These are phyloP conservation scores for Hsuehochloa calcarea DNA, from an alignment of 176 grass and related monocot genomes.

Conservation along the genomic window DNA sequence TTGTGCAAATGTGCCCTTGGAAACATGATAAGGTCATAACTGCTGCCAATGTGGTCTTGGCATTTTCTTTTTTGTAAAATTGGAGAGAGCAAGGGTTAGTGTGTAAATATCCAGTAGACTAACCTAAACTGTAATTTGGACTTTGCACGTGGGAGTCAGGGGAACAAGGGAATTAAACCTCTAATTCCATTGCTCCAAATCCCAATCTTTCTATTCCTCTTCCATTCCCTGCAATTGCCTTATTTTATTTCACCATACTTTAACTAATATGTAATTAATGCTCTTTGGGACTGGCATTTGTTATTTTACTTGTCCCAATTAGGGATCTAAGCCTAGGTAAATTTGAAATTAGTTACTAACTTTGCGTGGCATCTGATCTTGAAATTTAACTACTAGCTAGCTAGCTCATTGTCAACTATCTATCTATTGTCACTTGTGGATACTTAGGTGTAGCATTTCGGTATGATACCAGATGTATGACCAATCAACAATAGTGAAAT, in stretches of 20 bases:
- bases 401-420: background rate
- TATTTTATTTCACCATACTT: slow-evolving; percentile 32
- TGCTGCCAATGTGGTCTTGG: background rate
- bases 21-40: background rate
- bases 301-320: slow-evolving; percentile 52
- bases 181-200: slow-evolving; percentile 57
- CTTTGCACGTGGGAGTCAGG: slow-evolving; percentile 47
- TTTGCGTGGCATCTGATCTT: slow-evolving; percentile 40
- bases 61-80: background rate
- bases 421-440: background rate
- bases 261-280: slow-evolving; percentile 21
- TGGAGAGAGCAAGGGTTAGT: slow-evolving; percentile 12
- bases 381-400: slow-evolving; percentile 6
- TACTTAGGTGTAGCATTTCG: background rate
- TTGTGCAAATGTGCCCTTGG: slow-evolving; percentile 30
- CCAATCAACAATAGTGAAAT: background rate
- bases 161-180: slow-evolving; percentile 65
- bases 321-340: slow-evolving; percentile 32
- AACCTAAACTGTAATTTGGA: slow-evolving; percentile 6
- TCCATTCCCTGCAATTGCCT: slow-evolving; percentile 54
- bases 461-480: background rate
- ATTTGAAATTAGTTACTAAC: slow-evolving; percentile 44
- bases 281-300: slow-evolving; percentile 13
- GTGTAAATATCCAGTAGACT: slow-evolving; percentile 14
- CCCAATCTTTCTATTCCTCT: slow-evolving; percentile 66